Evolutionary conservation across 441 rosid genomes (phyloP).

Genomic region (Erodium trifolium): DNA sequence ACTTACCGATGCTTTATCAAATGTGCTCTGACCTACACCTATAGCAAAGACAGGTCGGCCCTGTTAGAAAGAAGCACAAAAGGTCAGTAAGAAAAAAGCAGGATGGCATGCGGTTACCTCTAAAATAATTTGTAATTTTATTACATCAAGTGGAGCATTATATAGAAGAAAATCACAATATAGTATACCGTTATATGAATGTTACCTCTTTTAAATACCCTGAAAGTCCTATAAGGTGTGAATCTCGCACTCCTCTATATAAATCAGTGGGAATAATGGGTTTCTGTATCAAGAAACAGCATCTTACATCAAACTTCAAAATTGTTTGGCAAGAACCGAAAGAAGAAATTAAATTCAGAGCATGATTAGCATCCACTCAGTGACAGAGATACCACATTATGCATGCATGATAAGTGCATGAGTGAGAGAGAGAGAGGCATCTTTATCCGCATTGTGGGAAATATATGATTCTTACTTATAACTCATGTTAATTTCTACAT

Average conservation of each 20-base stretch:
- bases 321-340: neutral
- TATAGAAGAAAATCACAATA: neutral
- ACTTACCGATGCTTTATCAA: conserved; percentile 94
- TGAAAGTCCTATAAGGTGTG: conserved; percentile 85
- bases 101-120: conserved; percentile 8
- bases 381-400: too few relatives aligned
- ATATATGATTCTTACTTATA: too few relatives aligned
- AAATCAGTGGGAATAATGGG: conserved; percentile 69
- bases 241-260: conserved; percentile 67
- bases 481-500: too few relatives aligned
- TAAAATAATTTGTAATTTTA: too few relatives aligned
- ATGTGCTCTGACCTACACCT: conserved; percentile 40
- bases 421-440: too few relatives aligned
- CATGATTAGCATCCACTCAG: neutral
- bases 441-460: too few relatives aligned
- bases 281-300: conserved; percentile 40
- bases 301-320: neutral
- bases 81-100: conserved; percentile 10
- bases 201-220: conserved; percentile 88
- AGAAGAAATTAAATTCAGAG: neutral
- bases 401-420: too few relatives aligned
- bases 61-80: conserved; percentile 32
- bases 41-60: conserved; percentile 66
- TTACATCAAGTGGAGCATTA: too few relatives aligned
- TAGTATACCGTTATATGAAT: conserved; percentile 14